Percentiles rank a stretch among this genome's conserved stretches.
Evolutionary conservation across 495 filamentous ascomycete species (phyloP).

Genomic region (Talaromyces adpressus): DNA sequence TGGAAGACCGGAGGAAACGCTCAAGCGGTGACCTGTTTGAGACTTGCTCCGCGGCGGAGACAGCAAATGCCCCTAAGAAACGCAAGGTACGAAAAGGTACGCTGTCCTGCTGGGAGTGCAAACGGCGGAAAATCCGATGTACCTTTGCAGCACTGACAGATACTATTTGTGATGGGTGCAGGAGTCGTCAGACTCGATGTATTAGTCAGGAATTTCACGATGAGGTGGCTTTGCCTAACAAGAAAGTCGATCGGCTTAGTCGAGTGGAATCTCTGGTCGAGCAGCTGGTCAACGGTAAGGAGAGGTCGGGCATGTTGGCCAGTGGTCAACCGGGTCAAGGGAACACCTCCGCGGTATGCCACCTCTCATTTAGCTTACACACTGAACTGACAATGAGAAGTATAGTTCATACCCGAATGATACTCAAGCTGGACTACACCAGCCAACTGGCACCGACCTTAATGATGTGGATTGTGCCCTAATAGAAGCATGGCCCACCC

Average conservation of each 20-base stretch:
- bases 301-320: background rate
- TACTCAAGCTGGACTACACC: background rate
- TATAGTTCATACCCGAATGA: background rate
- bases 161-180: conserved; percentile 34
- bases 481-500: conserved; percentile 29
- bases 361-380: background rate
- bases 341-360: background rate
- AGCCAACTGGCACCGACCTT: conserved; percentile 10
- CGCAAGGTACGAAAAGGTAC: conserved; percentile 41
- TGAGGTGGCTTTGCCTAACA: conserved; percentile 6
- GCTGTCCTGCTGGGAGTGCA: conserved; percentile 46
- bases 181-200: conserved; percentile 26
- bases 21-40: background rate
- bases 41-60: background rate
- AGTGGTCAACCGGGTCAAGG: background rate
- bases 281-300: conserved; percentile 12
- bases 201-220: conserved; percentile 33
- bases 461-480: conserved; percentile 19
- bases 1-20: background rate
- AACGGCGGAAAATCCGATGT: conserved; percentile 42
- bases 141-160: conserved; percentile 24
- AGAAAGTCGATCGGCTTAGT: conserved; percentile 15
- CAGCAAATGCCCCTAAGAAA: conserved; percentile 8
- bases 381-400: background rate
- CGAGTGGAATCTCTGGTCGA: conserved; percentile 25